Evolutionary conservation across 306 rosid genomes (phyloP).

Genomic region (Glycine soja): DNA sequence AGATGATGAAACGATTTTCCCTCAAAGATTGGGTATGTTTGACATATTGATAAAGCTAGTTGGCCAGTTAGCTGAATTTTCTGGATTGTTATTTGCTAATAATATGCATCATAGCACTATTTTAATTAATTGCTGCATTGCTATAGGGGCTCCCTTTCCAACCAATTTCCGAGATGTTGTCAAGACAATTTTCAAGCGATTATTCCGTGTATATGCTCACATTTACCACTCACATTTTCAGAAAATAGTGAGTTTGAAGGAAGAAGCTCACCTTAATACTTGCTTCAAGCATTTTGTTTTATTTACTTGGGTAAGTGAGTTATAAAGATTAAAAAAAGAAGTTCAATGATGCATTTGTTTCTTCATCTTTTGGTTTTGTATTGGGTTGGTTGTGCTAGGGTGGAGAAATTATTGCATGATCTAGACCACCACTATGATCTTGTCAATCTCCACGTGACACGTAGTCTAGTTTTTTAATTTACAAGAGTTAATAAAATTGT

Average conservation of each 20-base stretch:
- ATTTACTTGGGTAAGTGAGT: conserved; percentile 78
- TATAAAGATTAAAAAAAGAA: neutral
- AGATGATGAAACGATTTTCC: conserved; percentile 84
- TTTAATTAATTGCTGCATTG: conserved; percentile 29
- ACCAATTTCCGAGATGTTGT: conserved; percentile 79
- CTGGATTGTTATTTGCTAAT: neutral
- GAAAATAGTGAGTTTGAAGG: conserved; percentile 85
- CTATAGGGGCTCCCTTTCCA: conserved; percentile 79
- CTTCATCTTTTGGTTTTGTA: conserved; percentile 11
- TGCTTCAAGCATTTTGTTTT: conserved; percentile 95
- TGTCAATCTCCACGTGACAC: neutral
- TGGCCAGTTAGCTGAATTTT: conserved; percentile 10
- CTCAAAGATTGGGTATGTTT: conserved; percentile 75
- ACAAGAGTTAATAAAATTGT: neutral
- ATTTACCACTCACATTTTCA: conserved; percentile 86
- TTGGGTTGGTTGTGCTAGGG: conserved; percentile 1
- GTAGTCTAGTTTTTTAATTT: neutral
- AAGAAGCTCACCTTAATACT: conserved; percentile 93
- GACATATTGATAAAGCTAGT: neutral
- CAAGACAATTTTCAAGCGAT: conserved; percentile 80
- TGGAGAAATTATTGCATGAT: neutral
- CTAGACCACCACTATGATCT: neutral
- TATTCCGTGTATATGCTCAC: conserved; percentile 93
- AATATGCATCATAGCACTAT: neutral
- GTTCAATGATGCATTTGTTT: neutral